Evolutionary conservation across 352 stramenopile species (phyloP).

Genomic region (Phytophthora gonapodyides): DNA sequence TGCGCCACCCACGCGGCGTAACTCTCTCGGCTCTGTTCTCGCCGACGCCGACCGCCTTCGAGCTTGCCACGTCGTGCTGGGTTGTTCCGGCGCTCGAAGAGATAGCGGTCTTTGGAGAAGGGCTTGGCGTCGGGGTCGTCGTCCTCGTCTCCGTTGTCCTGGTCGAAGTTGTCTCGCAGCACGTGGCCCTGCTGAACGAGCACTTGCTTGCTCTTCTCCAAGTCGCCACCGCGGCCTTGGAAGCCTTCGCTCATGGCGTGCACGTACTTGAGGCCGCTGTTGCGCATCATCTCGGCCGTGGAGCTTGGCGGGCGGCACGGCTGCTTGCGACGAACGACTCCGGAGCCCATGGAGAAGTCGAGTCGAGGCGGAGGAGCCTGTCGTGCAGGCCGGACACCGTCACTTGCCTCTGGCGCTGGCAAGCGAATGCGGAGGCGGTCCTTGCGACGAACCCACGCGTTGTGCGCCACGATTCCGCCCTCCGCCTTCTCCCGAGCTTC

Average conservation of each 20-base stretch:
- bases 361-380: constrained; percentile 49
- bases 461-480: constrained; percentile 73
- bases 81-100: constrained; percentile 77
- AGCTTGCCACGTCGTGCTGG: constrained; percentile 54
- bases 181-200: constrained; percentile 82
- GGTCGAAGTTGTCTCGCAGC: constrained; percentile 75
- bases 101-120: constrained; percentile 75
- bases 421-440: constrained; percentile 77
- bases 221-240: constrained; percentile 77
- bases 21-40: constrained; percentile 69
- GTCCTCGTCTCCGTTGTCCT: constrained; percentile 48
- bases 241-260: constrained; percentile 88
- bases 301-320: constrained; percentile 65
- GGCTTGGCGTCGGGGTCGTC: constrained; percentile 33
- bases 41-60: constrained; percentile 43
- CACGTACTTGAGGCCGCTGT: constrained; percentile 82
- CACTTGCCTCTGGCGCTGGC: constrained; percentile 35
- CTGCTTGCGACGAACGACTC: constrained; percentile 58
- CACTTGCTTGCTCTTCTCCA: constrained; percentile 79
- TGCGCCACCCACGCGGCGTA: constrained; percentile 79
- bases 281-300: constrained; percentile 75
- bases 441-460: constrained; percentile 79
- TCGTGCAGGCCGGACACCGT: constrained; percentile 7
- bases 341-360: constrained; percentile 69
- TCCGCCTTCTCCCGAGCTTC: constrained; percentile 74